phyloP scores from a whole-genome alignment of 768 basidiomycete genomes.

The Rhodotorula graminis region DNA sequence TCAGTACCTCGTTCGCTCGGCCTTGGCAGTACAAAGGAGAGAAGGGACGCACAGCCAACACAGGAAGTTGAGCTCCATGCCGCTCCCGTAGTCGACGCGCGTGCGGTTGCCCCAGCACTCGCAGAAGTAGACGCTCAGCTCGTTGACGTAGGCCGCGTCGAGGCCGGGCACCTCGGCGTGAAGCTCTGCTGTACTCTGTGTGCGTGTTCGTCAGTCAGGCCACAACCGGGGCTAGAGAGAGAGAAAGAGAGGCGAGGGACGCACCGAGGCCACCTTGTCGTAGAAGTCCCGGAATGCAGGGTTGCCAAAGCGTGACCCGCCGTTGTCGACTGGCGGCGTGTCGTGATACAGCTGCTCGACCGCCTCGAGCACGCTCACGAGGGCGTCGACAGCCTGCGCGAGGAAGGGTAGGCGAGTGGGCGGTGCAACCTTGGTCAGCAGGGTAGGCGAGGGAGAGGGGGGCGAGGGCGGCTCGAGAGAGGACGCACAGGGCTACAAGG shows the following conservation, averaged over 20 bases:
- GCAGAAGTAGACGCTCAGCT: slow-evolving; percentile 72
- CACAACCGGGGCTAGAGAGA: no score
- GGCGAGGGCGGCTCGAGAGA: no score
- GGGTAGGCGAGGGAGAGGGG: no score
- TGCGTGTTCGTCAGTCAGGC: background rate
- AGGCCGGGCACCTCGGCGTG: slow-evolving; percentile 61
- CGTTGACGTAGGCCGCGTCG: slow-evolving; percentile 58
- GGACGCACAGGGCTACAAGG: background rate
- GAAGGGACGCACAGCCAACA: slow-evolving; percentile 77
- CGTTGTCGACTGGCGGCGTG: slow-evolving; percentile 76
- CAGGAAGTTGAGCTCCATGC: slow-evolving; percentile 96
- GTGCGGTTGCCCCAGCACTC: slow-evolving; percentile 88
- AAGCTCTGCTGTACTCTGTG: slow-evolving; percentile 56
- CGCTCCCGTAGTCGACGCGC: slow-evolving; percentile 97
- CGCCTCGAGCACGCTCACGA: slow-evolving; percentile 61
- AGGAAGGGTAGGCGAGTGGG: no score
- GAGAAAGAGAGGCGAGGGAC: slow-evolving; percentile 7
- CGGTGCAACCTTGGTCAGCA: background rate
- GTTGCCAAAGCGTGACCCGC: slow-evolving; percentile 89
- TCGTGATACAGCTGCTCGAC: slow-evolving; percentile 63
- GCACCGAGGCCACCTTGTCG: slow-evolving; percentile 68
- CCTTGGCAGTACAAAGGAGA: background rate
- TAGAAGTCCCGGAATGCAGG: slow-evolving; percentile 92
- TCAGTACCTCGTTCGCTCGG: no score
- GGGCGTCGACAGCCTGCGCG: slow-evolving; percentile 63